These are phyloP conservation scores for Eimeria acervulina DNA, from an alignment of 169 alveolate genomes.

Conservation along the genomic window DNA sequence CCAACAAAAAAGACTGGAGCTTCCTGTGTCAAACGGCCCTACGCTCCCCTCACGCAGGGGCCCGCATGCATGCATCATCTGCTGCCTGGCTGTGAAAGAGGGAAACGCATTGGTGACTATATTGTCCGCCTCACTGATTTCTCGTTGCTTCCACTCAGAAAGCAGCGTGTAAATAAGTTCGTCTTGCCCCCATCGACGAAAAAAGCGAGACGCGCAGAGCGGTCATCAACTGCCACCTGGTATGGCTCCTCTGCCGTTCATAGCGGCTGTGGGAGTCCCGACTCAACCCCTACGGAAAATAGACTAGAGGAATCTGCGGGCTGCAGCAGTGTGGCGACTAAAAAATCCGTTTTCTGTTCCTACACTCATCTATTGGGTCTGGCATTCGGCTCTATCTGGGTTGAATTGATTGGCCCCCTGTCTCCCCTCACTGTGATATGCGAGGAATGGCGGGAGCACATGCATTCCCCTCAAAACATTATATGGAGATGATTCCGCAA, in stretches of 20 bases:
- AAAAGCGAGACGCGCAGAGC: not conserved
- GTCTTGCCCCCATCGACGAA: not conserved
- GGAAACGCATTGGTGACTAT: not conserved
- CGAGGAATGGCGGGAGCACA: not conserved
- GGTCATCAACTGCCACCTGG: not conserved
- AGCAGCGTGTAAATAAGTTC: not conserved
- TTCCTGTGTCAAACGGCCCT: not conserved
- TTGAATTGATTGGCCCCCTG: not conserved
- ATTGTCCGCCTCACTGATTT: not conserved
- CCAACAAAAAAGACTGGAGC: not conserved
- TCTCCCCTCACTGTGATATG: not conserved
- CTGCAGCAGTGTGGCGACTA: not conserved
- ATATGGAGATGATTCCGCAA: not conserved
- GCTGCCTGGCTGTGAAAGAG: not conserved
- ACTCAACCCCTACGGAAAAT: not conserved
- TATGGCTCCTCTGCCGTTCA: not conserved
- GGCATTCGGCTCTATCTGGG: too few relatives aligned
- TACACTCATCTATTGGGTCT: not conserved
- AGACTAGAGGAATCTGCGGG: not conserved
- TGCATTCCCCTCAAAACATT: not conserved
- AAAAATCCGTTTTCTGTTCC: conserved; percentile 22
- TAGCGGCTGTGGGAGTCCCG: not conserved
- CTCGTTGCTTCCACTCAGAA: not conserved
- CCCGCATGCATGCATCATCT: not conserved
- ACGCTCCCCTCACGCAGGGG: not conserved